These are phyloP conservation scores for Cytospora leucostoma DNA, from an alignment of 2,329 filamentous ascomycete genomes.

Conservation along the genomic window DNA sequence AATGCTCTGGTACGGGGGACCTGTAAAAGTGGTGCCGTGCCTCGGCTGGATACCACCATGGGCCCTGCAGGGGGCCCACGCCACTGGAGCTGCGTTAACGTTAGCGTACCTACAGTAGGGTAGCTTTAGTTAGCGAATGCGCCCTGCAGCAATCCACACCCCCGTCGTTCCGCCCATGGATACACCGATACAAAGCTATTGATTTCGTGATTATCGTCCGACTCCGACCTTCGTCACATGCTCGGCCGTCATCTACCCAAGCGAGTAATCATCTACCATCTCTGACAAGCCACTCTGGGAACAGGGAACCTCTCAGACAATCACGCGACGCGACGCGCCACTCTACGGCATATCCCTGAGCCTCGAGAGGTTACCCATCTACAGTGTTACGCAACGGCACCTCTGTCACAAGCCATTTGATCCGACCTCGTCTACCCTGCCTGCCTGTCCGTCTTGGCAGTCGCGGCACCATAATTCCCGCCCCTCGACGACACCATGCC, in stretches of 20 bases:
- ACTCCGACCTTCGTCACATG: no score
- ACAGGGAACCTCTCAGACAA: not conserved
- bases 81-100: no score
- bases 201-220: no score
- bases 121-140: no score
- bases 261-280: no score
- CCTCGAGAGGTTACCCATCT: not conserved
- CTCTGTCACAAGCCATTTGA: not conserved
- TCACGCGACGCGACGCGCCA: not conserved
- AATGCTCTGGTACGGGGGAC: not conserved
- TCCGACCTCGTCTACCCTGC: not conserved
- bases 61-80: no score
- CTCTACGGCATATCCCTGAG: not conserved
- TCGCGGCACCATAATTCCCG: not conserved
- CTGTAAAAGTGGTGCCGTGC: not conserved
- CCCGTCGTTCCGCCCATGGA: no score
- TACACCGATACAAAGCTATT: no score
- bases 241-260: no score
- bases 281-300: not conserved
- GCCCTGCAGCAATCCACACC: no score
- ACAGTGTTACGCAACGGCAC: not conserved
- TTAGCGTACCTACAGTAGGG: no score
- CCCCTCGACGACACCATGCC: constrained; percentile 47
- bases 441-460: not conserved
- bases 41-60: not conserved